Conservation (phyloP, 2,329 filamentous ascomycete species). For the Alternaria postmessia region DNA sequence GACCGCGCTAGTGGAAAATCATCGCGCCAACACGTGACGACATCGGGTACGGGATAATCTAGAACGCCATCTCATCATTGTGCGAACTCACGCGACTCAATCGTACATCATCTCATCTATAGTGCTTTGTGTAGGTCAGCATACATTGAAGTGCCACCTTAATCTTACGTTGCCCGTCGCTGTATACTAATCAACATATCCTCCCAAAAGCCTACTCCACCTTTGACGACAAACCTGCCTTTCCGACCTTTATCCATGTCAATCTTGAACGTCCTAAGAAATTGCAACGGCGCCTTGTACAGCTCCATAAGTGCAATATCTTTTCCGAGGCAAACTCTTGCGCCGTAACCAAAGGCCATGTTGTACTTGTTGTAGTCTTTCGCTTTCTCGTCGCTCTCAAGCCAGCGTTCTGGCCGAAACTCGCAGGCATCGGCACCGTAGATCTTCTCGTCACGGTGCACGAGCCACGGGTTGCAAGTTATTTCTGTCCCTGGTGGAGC, state of each 20-base stretch:
- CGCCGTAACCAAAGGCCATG: constrained; percentile 61
- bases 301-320: constrained; percentile 64
- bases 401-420: constrained; percentile 43
- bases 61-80: neutral
- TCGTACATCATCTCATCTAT: neutral
- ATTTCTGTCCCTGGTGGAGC: constrained; percentile 39
- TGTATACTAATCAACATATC: constrained; percentile 53
- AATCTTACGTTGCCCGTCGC: constrained; percentile 13
- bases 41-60: constrained; percentile 1
- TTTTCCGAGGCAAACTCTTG: constrained; percentile 58
- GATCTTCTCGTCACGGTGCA: constrained; percentile 40
- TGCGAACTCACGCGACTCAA: neutral
- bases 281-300: constrained; percentile 55
- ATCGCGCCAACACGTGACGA: constrained; percentile 19
- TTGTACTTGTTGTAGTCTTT: constrained; percentile 58
- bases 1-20: constrained; percentile 28
- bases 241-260: constrained; percentile 39
- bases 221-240: constrained; percentile 52
- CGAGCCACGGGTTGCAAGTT: constrained; percentile 41
- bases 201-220: constrained; percentile 54
- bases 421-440: constrained; percentile 39
- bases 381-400: constrained; percentile 48
- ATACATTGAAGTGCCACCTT: neutral
- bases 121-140: neutral
- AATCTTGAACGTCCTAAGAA: constrained; percentile 53